Conservation (phyloP, 768 basidiomycete species). For the Hygrocybe coccinea region DNA sequence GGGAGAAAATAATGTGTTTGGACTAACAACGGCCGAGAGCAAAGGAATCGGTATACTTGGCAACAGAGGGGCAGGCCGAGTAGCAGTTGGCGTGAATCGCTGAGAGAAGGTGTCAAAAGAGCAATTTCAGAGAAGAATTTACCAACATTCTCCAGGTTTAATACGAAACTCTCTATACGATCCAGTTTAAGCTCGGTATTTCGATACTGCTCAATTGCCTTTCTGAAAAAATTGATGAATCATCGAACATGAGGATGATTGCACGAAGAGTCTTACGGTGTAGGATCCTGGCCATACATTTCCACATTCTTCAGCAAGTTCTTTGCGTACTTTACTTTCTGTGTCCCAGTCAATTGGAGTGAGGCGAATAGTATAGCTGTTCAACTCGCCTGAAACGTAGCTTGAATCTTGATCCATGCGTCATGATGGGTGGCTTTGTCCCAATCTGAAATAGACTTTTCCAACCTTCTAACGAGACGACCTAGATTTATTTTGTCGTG, state of each 20-base stretch:
- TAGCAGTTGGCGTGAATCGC: conserved; percentile 39
- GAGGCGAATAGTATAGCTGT: not conserved
- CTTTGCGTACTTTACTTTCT: conserved; percentile 53
- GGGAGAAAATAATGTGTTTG: conserved; percentile 13
- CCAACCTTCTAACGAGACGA: conserved; percentile 56
- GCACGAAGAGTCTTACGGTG: conserved; percentile 36
- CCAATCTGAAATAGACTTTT: conserved; percentile 47
- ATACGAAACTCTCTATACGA: conserved; percentile 48
- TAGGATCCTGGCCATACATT: conserved; percentile 39
- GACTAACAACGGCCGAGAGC: too few relatives aligned
- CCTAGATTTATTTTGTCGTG: conserved; percentile 69
- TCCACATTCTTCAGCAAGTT: conserved; percentile 57
- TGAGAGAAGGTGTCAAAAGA: conserved; percentile 20
- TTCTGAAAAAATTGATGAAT: conserved; percentile 26
- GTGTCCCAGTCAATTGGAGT: not conserved
- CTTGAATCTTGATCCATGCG: conserved; percentile 54
- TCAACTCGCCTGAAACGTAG: conserved; percentile 49
- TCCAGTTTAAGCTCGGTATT: conserved; percentile 50
- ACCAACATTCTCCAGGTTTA: conserved; percentile 50
- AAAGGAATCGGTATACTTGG: conserved; percentile 40
- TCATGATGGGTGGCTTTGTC: conserved; percentile 22
- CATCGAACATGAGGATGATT: not conserved
- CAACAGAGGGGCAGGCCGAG: conserved; percentile 47
- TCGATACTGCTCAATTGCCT: conserved; percentile 40
- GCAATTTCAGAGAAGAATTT: not conserved